Base-by-base conservation (phyloP, 2,329 filamentous ascomycete genomes). In the Cryphonectria japonica region DNA sequence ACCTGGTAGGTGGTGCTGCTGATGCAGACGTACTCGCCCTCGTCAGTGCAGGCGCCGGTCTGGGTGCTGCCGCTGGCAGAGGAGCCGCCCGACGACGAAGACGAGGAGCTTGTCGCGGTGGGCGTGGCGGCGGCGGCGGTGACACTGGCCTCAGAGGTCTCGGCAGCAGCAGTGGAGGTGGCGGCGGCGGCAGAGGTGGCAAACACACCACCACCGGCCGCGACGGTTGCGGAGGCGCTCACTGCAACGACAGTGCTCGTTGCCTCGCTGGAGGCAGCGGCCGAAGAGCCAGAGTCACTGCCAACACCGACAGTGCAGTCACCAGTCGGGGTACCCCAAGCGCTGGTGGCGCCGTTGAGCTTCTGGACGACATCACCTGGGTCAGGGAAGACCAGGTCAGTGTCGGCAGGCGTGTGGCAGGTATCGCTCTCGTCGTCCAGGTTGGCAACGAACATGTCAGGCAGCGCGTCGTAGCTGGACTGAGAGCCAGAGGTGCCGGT, bases 381-480 rank as follows among this genome's bases (percentile, higher is more conserved):
- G 74, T 92, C 83, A 9, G 92, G 91, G 83, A 91, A 95, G n/a
- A 83, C 78, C 73, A 92, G 84, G 75, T 94, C 89, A 3, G 82
- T 78, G 22, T 78, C 77, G 54, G 89, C 86, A 0, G 75, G 77
- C 16, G 89, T 92, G 0, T 66, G 77, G 81, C 92, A 94, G 57
- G 80, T 81, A 70, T 86, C 85, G 54, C 80, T 80, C 71, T 86
- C 85, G 43, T 74, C 76, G 8, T 77, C 79, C 72, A 94, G 82
- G 81, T 96, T 97, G 76, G 92, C 91, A 0, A 91, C 85, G 68
- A 94, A 91, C 88, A 97, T 91, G 70, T 90, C 84, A 0, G 94
- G 93, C 16, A 97, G 90, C 0, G 82, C 79, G 54, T 88, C 78
- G 73, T 91, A 87, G 74, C 87, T 87, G 1, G 84, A 80, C 69